phyloP scores from a whole-genome alignment of 2,329 filamentous ascomycete genomes.

The Fusarium burgessii region DNA sequence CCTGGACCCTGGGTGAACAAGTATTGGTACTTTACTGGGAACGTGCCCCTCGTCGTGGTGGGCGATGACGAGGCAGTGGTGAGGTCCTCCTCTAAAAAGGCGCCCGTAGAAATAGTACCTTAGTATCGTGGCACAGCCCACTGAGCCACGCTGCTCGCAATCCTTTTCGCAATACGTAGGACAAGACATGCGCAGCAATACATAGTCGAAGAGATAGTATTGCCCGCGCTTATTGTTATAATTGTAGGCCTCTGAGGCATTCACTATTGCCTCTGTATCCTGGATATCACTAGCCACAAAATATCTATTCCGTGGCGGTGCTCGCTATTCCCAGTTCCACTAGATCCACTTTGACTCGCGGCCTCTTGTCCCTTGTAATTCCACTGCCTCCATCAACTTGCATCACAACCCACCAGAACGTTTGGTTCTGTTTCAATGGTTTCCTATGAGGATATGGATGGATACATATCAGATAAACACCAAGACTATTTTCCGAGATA shows the following conservation, averaged over 20 bases:
- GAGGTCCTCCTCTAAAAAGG: slow-evolving; percentile 24
- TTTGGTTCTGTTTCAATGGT: slow-evolving; percentile 33
- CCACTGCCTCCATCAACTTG: slow-evolving; percentile 30
- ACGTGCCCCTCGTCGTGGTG: slow-evolving; percentile 44
- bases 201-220: neutral
- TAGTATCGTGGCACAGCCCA: slow-evolving; percentile 44
- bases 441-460: neutral
- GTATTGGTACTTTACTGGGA: slow-evolving; percentile 49
- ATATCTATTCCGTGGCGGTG: slow-evolving; percentile 26
- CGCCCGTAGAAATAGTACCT: slow-evolving; percentile 30
- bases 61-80: slow-evolving; percentile 58
- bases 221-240: slow-evolving; percentile 28
- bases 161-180: slow-evolving; percentile 16
- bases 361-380: slow-evolving; percentile 42
- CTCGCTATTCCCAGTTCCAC: slow-evolving; percentile 32
- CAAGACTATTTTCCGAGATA: slow-evolving; percentile 3
- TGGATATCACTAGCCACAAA: slow-evolving; percentile 31
- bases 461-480: neutral
- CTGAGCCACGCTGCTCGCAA: slow-evolving; percentile 42
- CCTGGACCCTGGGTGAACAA: slow-evolving; percentile 13
- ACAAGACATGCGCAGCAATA: slow-evolving; percentile 27
- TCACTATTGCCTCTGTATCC: neutral
- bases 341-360: slow-evolving; percentile 39
- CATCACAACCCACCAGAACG: slow-evolving; percentile 30
- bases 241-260: slow-evolving; percentile 19